These are phyloP conservation scores for Remersonia thermophila DNA, from an alignment of 2,329 filamentous ascomycete species.

Conservation along the genomic window DNA sequence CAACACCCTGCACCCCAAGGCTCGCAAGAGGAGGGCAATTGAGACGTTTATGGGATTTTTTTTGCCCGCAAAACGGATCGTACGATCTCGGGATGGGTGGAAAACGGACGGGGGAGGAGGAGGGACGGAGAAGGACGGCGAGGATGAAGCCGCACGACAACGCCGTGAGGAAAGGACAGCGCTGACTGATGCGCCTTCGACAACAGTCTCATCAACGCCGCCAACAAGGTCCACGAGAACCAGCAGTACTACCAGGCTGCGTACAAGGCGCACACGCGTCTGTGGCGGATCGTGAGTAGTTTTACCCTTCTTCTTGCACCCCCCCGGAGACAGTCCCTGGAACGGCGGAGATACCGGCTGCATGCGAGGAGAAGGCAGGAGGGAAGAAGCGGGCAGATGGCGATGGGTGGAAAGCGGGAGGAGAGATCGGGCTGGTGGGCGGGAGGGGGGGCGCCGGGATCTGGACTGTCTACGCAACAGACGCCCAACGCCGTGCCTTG, in stretches of 20 bases:
- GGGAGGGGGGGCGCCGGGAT: too few species aligned
- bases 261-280: constrained; percentile 53
- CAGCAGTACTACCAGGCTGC: constrained; percentile 66
- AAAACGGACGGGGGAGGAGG: too few species aligned
- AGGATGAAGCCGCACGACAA: too few species aligned
- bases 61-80: not conserved
- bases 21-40: constrained; percentile 1
- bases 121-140: too few species aligned
- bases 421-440: too few species aligned
- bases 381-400: too few species aligned
- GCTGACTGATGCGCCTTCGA: constrained; percentile 18
- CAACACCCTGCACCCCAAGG: not conserved
- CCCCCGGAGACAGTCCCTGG: too few species aligned
- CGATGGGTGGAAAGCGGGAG: too few species aligned
- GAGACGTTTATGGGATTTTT: not conserved
- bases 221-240: constrained; percentile 64
- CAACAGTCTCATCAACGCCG: constrained; percentile 50
- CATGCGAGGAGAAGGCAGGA: not conserved
- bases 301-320: not conserved
- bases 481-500: too few species aligned
- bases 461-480: too few species aligned
- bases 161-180: constrained; percentile 1
- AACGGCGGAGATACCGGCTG: too few species aligned
- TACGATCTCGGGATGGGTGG: too few species aligned
- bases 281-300: constrained; percentile 65